Evolutionary conservation across 2,329 filamentous ascomycete species (phyloP).

Genomic region (Amesomyces nigricolor): DNA sequence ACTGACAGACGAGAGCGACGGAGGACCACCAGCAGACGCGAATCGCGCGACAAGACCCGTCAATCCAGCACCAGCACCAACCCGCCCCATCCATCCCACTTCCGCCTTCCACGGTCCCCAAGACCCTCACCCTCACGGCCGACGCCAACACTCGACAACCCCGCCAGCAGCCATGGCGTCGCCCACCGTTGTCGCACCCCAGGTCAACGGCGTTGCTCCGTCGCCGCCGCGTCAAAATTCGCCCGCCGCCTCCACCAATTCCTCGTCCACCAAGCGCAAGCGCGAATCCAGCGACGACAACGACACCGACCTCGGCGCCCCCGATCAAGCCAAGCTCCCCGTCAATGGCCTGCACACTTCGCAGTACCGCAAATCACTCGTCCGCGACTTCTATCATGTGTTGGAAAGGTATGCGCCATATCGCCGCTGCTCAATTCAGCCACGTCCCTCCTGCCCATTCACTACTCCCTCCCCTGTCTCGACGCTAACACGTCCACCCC

Average conservation of each 20-base stretch:
- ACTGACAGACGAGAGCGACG: neutral
- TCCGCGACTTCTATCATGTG: slow-evolving; percentile 40
- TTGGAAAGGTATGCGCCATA: slow-evolving; percentile 37
- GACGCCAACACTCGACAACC: slow-evolving; percentile 5
- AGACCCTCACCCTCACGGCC: neutral
- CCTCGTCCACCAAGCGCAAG: slow-evolving; percentile 48
- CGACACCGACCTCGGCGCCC: slow-evolving; percentile 22
- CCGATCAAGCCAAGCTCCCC: slow-evolving; percentile 28
- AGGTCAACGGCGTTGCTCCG: slow-evolving; percentile 30
- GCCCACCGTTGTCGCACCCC: slow-evolving; percentile 28
- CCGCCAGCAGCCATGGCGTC: slow-evolving; percentile 30
- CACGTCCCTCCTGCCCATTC: neutral
- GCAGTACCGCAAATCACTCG: slow-evolving; percentile 33
- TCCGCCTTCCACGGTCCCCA: slow-evolving; percentile 1
- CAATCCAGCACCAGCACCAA: slow-evolving; percentile 17
- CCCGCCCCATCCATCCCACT: slow-evolving; percentile 12
- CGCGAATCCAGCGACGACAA: slow-evolving; percentile 46
- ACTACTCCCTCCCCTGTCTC: slow-evolving; percentile 26
- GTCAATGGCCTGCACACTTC: slow-evolving; percentile 26
- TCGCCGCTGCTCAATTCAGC: slow-evolving; percentile 6
- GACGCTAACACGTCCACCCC: slow-evolving; percentile 14
- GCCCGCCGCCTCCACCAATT: slow-evolving; percentile 28
- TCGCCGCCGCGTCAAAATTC: slow-evolving; percentile 28
- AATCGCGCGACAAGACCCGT: slow-evolving; percentile 27
- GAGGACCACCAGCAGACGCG: slow-evolving; percentile 19